Evolutionary conservation across 2,329 filamentous ascomycete species (phyloP), one percentile per base, ranked within the genome.

Genomic region (Dothistroma pini): DNA sequence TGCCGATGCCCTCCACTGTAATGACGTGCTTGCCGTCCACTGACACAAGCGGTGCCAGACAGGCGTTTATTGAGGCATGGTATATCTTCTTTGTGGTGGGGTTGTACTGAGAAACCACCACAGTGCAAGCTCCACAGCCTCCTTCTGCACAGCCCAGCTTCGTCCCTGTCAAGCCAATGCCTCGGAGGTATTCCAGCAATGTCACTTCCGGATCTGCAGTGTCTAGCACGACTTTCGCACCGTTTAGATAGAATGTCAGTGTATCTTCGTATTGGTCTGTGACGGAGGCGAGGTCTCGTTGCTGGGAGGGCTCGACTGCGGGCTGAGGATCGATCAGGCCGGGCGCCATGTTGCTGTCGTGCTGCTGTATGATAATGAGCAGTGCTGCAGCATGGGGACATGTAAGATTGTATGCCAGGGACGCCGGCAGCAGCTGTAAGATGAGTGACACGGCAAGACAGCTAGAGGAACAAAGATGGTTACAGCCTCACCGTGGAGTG

Each of bases 11-110:
- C 77, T 99, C 95, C 47, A 99, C 88, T 2, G 95, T 99, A 73
- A 99, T 93, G 71, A 97, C 91, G 83, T 99, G 95, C 75, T 99
- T 99, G 50, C 95, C 95, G 75, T 97, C 95, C 49, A 97, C 85
- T 70, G 92, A 96, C 67, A 92, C 90, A 52, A 99, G 83, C 7
- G 95, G 95, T 11, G 95, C 93, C 56, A 99, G 81, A 74, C 95
- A 99, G 48, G 95, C 95, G 74, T 99, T 99, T 62, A 97, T 91
- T 57, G 91, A 96, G 60, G 95, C 95, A 80, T 99, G 93, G 73
- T 97, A 97, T 69, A 97, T 90, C 74, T 90, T 85, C 71, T 90
- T 90, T 6, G 93, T 97, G 3, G 91, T 96, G 1, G 92, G 92
- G 72, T 97, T 97, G 72, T 89, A 88, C 75, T 97, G 93, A 64